A percentile compares a stretch with the other conserved stretches of the same genome.
These are phyloP conservation scores for Hypomontagnella monticulosa DNA, from an alignment of 495 filamentous ascomycete genomes.

Conservation along the genomic window DNA sequence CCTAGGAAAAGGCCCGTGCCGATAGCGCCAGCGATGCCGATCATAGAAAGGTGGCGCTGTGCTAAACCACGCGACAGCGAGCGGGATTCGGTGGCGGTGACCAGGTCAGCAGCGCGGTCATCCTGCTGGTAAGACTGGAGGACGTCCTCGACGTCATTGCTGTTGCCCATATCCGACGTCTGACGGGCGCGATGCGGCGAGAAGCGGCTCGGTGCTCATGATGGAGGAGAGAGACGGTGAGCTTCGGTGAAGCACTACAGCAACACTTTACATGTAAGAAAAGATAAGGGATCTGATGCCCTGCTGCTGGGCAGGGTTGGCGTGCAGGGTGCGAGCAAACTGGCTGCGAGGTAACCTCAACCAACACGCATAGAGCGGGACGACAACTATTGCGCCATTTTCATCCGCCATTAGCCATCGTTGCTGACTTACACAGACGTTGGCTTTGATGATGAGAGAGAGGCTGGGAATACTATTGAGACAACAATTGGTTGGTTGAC, in stretches of 20 bases:
- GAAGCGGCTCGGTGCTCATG: constrained; percentile 40
- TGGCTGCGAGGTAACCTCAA: constrained; percentile 12
- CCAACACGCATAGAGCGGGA: constrained; percentile 12
- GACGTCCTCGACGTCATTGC: constrained; percentile 7
- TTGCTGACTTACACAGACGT: constrained; percentile 3
- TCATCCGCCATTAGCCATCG: constrained; percentile 19
- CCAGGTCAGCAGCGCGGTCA: constrained; percentile 34
- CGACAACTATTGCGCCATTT: constrained; percentile 29
- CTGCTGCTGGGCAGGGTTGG: background rate
- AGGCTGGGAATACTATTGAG: background rate
- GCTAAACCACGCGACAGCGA: constrained; percentile 53
- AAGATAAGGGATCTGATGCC: constrained; percentile 7
- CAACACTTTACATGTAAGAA: background rate
- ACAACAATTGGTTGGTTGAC: too few species aligned
- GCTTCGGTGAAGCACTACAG: constrained; percentile 5
- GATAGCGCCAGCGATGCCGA: constrained; percentile 56
- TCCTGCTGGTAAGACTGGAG: constrained; percentile 4
- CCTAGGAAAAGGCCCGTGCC: constrained; percentile 67
- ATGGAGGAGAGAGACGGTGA: background rate
- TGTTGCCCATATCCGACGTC: constrained; percentile 26
- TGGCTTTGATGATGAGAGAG: constrained; percentile 5
- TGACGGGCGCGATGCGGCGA: constrained; percentile 18
- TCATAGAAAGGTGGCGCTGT: constrained; percentile 61
- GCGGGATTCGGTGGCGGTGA: constrained; percentile 49
- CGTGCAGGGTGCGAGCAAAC: background rate